Conservation (phyloP, 306 rosid genomes). For the Prunus salicina region DNA sequence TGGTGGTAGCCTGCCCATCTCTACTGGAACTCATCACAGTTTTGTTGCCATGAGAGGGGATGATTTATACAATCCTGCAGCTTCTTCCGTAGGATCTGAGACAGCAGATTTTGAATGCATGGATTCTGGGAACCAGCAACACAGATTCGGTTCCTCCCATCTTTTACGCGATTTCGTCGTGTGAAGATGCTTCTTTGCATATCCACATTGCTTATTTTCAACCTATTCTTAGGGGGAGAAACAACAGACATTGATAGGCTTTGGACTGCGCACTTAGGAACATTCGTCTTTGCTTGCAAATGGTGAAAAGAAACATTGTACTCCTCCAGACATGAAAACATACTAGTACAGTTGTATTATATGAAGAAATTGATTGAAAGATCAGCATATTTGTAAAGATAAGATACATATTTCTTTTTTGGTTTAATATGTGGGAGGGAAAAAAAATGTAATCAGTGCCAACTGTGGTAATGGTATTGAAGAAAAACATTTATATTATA, state of each 20-base stretch:
- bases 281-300: constrained; percentile 28
- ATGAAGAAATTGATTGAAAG: constrained; percentile 40
- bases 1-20: constrained; percentile 47
- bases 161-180: constrained; percentile 62
- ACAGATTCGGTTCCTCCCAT: constrained; percentile 50
- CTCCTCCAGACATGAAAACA: constrained; percentile 28
- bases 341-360: constrained; percentile 36
- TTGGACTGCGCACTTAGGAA: background rate
- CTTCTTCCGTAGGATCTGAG: constrained; percentile 46
- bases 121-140: constrained; percentile 51
- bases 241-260: background rate
- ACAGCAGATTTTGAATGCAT: constrained; percentile 53
- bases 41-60: constrained; percentile 59
- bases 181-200: constrained; percentile 30
- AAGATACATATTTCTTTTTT: constrained; percentile 15
- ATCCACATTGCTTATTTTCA: constrained; percentile 9
- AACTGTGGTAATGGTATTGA: constrained; percentile 23
- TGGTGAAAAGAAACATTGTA: constrained; percentile 22
- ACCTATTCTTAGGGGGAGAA: constrained; percentile 7
- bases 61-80: constrained; percentile 43
- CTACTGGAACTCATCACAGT: constrained; percentile 38
- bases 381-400: constrained; percentile 37
- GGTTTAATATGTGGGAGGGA: constrained; percentile 16
- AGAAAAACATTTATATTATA: constrained; percentile 8
- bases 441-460: constrained; percentile 20